Evolutionary conservation across 495 filamentous ascomycete genomes (phyloP).

Genomic region (Penicillium lividum): DNA sequence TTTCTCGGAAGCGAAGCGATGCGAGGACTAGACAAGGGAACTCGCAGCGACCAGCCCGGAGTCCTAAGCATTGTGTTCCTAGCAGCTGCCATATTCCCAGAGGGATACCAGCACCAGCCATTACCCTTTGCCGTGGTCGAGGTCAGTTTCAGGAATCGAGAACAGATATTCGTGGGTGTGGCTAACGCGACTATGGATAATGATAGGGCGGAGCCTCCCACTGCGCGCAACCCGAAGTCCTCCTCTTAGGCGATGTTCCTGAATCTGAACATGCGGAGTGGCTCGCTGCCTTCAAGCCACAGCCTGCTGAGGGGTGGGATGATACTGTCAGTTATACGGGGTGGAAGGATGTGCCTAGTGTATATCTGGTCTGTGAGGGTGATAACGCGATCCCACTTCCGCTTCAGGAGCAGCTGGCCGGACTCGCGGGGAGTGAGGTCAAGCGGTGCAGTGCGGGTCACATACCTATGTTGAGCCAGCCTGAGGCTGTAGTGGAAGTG

Average conservation of each 20-base stretch:
- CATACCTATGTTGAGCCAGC: constrained; percentile 30
- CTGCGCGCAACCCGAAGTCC: constrained; percentile 5
- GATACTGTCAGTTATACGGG: constrained; percentile 23
- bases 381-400: constrained; percentile 21
- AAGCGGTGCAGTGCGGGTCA: constrained; percentile 32
- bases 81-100: constrained; percentile 19
- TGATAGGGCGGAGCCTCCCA: constrained; percentile 5
- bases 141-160: background rate
- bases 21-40: constrained; percentile 22
- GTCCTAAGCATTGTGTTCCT: constrained; percentile 29
- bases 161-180: background rate
- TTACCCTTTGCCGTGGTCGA: constrained; percentile 25
- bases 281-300: background rate
- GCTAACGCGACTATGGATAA: background rate
- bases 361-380: constrained; percentile 32
- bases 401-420: constrained; percentile 25
- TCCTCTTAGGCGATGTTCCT: constrained; percentile 1
- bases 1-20: constrained; percentile 37
- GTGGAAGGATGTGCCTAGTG: constrained; percentile 32
- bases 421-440: constrained; percentile 20
- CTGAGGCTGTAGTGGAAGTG: constrained; percentile 26
- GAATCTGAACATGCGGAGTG: constrained; percentile 1
- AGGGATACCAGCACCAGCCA: constrained; percentile 19
- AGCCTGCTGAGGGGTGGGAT: constrained; percentile 18
- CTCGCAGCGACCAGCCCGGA: constrained; percentile 11